A percentile compares a stretch with the other conserved stretches of the same genome.
Evolutionary conservation across 495 filamentous ascomycete species (phyloP).

Genomic region (Xylaria grammica): DNA sequence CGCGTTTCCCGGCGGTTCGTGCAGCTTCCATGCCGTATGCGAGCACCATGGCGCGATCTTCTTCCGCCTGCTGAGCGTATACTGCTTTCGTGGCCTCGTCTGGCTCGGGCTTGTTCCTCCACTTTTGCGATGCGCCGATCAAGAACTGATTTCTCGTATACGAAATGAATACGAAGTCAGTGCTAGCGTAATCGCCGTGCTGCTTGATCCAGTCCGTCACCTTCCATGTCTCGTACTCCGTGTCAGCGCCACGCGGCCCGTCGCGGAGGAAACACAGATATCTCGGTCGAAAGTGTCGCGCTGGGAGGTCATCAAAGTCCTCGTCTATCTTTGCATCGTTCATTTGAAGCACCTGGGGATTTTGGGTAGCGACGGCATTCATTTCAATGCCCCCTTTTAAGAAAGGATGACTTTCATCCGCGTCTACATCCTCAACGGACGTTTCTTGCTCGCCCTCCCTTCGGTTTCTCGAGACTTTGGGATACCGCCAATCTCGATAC

Average conservation of each 20-base stretch:
- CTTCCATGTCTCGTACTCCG: conserved; percentile 11
- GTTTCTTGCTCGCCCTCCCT: neutral
- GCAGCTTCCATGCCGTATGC: conserved; percentile 20
- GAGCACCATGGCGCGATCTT: conserved; percentile 8
- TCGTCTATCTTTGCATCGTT: neutral
- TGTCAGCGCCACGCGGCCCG: neutral
- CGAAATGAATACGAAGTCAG: conserved; percentile 21
- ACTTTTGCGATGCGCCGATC: conserved; percentile 1
- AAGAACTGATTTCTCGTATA: conserved; percentile 22
- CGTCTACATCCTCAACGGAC: neutral
- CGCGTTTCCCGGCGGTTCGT: neutral
- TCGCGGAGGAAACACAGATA: conserved; percentile 16
- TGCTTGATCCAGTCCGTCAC: conserved; percentile 15
- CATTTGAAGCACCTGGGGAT: neutral
- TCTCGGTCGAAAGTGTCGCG: conserved; percentile 13
- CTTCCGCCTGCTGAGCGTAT: neutral
- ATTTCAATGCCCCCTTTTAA: conserved; percentile 1
- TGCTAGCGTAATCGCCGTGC: conserved; percentile 15
- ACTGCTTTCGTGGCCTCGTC: conserved; percentile 11
- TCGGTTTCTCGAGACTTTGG: conserved; percentile 3
- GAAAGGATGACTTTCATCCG: neutral
- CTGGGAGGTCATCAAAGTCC: conserved; percentile 7
- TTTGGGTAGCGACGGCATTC: neutral
- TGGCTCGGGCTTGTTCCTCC: conserved; percentile 12
- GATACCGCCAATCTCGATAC: conserved; percentile 8